Evolutionary conservation across 106 monocot species (phyloP).

Genomic region (Dioscorea alata): DNA sequence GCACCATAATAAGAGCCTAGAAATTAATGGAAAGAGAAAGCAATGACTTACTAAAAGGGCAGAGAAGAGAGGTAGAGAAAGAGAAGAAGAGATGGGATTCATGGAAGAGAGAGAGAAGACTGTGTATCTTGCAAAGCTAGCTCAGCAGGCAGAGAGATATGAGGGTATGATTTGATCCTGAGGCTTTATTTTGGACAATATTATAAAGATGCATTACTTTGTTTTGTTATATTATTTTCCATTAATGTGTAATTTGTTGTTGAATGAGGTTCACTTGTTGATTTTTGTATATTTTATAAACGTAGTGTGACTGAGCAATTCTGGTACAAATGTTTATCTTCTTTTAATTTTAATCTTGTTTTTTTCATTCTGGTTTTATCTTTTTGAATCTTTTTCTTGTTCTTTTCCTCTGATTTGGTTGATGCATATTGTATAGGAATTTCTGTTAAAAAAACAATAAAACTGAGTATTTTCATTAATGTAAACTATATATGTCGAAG

Average conservation of each 20-base stretch:
- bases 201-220: neutral
- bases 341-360: too few relatives aligned
- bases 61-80: neutral
- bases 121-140: neutral
- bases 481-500: neutral
- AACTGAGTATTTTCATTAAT: neutral
- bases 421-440: too few relatives aligned
- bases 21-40: too few relatives aligned
- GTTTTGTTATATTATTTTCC: neutral
- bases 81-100: neutral
- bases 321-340: too few relatives aligned
- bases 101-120: neutral
- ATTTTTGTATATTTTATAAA: too few relatives aligned
- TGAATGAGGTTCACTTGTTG: too few relatives aligned
- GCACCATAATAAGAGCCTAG: neutral
- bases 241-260: too few relatives aligned
- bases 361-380: too few relatives aligned
- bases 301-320: too few relatives aligned
- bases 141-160: neutral
- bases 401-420: too few relatives aligned
- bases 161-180: neutral
- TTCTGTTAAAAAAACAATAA: too few relatives aligned
- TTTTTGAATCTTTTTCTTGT: too few relatives aligned
- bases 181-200: neutral
- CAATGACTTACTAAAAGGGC: neutral